phyloP scores from a whole-genome alignment of 345 rosid species.

The Bruguiera sexangula region DNA sequence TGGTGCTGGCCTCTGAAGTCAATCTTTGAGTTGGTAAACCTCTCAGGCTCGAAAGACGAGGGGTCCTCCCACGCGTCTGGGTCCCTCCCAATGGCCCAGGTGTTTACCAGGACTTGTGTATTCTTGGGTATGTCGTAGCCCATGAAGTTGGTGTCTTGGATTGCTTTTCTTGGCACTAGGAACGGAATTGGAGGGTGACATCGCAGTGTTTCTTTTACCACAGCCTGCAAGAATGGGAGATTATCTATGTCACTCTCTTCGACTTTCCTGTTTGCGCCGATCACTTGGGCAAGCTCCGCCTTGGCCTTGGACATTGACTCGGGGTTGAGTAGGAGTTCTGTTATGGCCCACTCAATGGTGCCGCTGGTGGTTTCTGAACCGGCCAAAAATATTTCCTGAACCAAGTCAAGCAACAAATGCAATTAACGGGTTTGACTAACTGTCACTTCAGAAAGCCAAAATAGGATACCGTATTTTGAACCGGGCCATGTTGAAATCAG shows the following conservation, averaged over 20 bases:
- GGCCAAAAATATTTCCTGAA: constrained; percentile 60
- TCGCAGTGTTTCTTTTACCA: constrained; percentile 48
- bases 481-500: too few relatives aligned
- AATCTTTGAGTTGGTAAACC: constrained; percentile 36
- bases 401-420: neutral
- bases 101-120: constrained; percentile 49
- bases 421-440: too few relatives aligned
- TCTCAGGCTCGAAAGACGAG: constrained; percentile 32
- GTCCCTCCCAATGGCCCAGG: constrained; percentile 69
- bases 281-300: constrained; percentile 40
- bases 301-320: constrained; percentile 42
- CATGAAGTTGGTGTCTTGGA: constrained; percentile 39
- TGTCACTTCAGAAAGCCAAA: too few relatives aligned
- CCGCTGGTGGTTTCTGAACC: constrained; percentile 60
- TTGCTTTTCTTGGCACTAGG: constrained; percentile 49
- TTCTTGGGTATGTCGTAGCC: constrained; percentile 50
- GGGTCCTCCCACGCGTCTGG: constrained; percentile 47
- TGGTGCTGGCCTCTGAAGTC: constrained; percentile 43
- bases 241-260: constrained; percentile 50
- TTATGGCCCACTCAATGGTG: constrained; percentile 65
- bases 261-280: constrained; percentile 40
- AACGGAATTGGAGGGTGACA: constrained; percentile 61
- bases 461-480: too few relatives aligned
- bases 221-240: constrained; percentile 52
- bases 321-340: constrained; percentile 53